These are phyloP conservation scores for Epichloe glyceriae DNA, from an alignment of 2,329 filamentous ascomycete species.

Conservation along the genomic window DNA sequence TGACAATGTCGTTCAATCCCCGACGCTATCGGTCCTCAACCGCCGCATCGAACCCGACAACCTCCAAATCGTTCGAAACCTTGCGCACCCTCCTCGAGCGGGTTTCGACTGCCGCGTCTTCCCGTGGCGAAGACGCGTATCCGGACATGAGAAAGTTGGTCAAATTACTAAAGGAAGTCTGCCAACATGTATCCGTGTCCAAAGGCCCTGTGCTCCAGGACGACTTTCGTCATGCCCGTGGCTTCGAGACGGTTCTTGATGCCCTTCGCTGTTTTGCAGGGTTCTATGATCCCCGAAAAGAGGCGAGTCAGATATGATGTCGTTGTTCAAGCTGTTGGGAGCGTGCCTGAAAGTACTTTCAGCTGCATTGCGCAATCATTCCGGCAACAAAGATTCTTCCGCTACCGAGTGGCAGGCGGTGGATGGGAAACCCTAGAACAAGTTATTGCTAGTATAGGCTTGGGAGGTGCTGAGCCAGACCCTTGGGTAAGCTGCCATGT, in stretches of 20 bases:
- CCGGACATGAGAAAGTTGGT: constrained; percentile 36
- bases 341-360: constrained; percentile 61
- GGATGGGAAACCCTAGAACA: constrained; percentile 71
- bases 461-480: constrained; percentile 54
- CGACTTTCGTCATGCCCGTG: constrained; percentile 67
- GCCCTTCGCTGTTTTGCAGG: constrained; percentile 59
- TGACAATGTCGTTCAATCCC: constrained; percentile 37
- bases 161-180: constrained; percentile 49
- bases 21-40: constrained; percentile 53
- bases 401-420: constrained; percentile 57
- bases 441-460: constrained; percentile 53
- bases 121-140: constrained; percentile 27
- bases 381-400: constrained; percentile 85
- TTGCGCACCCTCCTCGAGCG: constrained; percentile 41
- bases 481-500: constrained; percentile 56
- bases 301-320: constrained; percentile 47
- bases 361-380: constrained; percentile 62
- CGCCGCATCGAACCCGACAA: constrained; percentile 42
- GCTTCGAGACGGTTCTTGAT: constrained; percentile 62
- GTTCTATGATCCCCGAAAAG: constrained; percentile 58
- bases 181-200: constrained; percentile 44
- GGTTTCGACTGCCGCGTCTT: constrained; percentile 23
- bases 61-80: constrained; percentile 48
- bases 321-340: constrained; percentile 57
- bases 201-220: constrained; percentile 49